These are phyloP conservation scores for Sphaerulina populicola DNA, from an alignment of 2,329 filamentous ascomycete species.

Conservation along the genomic window DNA sequence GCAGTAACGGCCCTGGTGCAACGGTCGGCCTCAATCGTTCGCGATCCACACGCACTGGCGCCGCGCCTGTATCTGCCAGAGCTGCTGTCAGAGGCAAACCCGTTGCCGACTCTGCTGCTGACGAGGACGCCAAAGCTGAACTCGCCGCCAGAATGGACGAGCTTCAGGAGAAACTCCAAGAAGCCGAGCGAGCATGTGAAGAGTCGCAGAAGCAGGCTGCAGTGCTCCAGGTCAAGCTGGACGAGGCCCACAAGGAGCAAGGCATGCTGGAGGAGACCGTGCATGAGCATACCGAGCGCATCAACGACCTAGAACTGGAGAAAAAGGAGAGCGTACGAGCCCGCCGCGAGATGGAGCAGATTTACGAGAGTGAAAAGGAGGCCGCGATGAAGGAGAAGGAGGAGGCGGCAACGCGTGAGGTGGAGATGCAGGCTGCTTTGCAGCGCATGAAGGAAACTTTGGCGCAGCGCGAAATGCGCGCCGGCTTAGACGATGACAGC, in stretches of 20 bases:
- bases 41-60: constrained; percentile 55
- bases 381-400: constrained; percentile 88
- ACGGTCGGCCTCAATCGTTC: constrained; percentile 34
- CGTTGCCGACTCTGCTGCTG: constrained; percentile 30
- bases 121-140: constrained; percentile 67
- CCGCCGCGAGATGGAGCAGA: constrained; percentile 82
- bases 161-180: constrained; percentile 70
- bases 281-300: constrained; percentile 76
- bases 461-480: constrained; percentile 59
- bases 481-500: constrained; percentile 44
- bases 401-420: constrained; percentile 71
- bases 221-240: constrained; percentile 73
- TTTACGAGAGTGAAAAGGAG: constrained; percentile 83
- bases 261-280: constrained; percentile 76
- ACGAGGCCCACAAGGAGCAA: constrained; percentile 77
- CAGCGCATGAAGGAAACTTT: constrained; percentile 85
- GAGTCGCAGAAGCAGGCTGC: constrained; percentile 65
- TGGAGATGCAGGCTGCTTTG: constrained; percentile 83
- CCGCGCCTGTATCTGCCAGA: constrained; percentile 64
- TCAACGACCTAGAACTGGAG: constrained; percentile 73
- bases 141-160: constrained; percentile 73
- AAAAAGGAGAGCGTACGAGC: constrained; percentile 76
- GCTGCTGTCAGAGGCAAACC: constrained; percentile 53
- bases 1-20: constrained; percentile 10
- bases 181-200: constrained; percentile 72